A percentile compares a stretch with the other conserved stretches of the same genome.
phyloP scores from a whole-genome alignment of 2,329 filamentous ascomycete genomes.

The Neofusicoccum ribis region DNA sequence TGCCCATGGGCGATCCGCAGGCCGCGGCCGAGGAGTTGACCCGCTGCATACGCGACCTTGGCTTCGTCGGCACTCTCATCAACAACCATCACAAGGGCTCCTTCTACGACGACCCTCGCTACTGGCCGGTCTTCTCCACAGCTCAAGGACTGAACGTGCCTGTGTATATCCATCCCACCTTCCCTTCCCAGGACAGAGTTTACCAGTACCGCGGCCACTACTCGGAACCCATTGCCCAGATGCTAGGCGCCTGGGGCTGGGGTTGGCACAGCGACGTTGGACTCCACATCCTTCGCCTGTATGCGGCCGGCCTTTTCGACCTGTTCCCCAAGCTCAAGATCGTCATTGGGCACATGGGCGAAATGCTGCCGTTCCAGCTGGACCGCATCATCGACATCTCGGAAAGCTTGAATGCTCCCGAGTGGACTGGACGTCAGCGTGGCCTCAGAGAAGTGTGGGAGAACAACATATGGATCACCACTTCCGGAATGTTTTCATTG shows the following conservation, averaged over 20 bases:
- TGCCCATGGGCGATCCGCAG: constrained; percentile 36
- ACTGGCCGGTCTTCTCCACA: constrained; percentile 33
- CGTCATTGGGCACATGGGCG: constrained; percentile 48
- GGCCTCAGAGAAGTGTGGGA: constrained; percentile 42
- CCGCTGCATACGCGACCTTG: constrained; percentile 40
- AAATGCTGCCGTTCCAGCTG: constrained; percentile 47
- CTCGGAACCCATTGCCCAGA: constrained; percentile 31
- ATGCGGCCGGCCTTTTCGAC: constrained; percentile 46
- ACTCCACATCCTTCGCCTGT: constrained; percentile 48
- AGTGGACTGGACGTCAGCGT: constrained; percentile 12
- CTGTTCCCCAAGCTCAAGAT: constrained; percentile 44
- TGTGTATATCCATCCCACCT: constrained; percentile 37
- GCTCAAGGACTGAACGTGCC: constrained; percentile 35
- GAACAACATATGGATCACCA: constrained; percentile 46
- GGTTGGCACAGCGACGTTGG: constrained; percentile 54
- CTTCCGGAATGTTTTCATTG: constrained; percentile 46
- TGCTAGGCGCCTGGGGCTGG: constrained; percentile 46
- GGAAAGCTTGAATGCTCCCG: constrained; percentile 44
- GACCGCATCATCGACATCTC: constrained; percentile 43
- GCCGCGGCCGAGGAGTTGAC: constrained; percentile 33
- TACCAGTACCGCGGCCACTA: constrained; percentile 30
- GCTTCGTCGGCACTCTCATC: constrained; percentile 63
- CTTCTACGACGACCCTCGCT: constrained; percentile 35
- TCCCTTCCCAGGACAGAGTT: constrained; percentile 30
- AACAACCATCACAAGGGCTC: constrained; percentile 34